A percentile compares a stretch with the other conserved stretches of the same genome.
Evolutionary conservation across 495 filamentous ascomycete genomes (phyloP).

Genomic region (Pseudevernia furfuracea): DNA sequence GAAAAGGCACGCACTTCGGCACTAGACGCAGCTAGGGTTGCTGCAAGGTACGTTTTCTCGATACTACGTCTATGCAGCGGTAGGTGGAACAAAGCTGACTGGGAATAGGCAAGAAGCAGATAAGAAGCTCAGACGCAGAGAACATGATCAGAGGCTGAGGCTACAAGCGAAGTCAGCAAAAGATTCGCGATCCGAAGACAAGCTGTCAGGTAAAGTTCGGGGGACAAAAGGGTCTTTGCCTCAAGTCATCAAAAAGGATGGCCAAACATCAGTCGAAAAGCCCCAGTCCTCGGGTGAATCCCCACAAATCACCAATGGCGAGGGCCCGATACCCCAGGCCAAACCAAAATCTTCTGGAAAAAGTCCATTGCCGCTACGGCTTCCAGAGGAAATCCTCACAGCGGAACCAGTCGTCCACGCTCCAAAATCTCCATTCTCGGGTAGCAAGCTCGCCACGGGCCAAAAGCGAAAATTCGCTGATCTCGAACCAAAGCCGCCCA

Average conservation of each 20-base stretch:
- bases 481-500: constrained; percentile 43
- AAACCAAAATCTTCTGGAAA: constrained; percentile 5
- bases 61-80: constrained; percentile 32
- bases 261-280: background rate
- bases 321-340: constrained; percentile 11
- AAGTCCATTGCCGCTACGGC: constrained; percentile 40
- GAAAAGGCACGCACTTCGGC: constrained; percentile 17
- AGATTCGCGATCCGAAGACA: constrained; percentile 25
- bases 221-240: background rate
- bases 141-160: constrained; percentile 43
- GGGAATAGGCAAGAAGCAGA: constrained; percentile 35
- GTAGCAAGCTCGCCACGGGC: constrained; percentile 26
- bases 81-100: constrained; percentile 38
- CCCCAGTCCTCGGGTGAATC: background rate
- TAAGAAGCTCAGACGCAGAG: constrained; percentile 42
- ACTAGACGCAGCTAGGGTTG: constrained; percentile 15
- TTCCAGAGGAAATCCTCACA: constrained; percentile 48
- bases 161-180: constrained; percentile 38
- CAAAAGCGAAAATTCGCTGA: constrained; percentile 48
- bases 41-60: background rate
- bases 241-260: background rate
- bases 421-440: constrained; percentile 36
- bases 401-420: constrained; percentile 38
- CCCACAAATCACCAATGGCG: constrained; percentile 35
- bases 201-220: background rate